phyloP scores from a whole-genome alignment of 306 rosid genomes.

The Fragaria iinumae region DNA sequence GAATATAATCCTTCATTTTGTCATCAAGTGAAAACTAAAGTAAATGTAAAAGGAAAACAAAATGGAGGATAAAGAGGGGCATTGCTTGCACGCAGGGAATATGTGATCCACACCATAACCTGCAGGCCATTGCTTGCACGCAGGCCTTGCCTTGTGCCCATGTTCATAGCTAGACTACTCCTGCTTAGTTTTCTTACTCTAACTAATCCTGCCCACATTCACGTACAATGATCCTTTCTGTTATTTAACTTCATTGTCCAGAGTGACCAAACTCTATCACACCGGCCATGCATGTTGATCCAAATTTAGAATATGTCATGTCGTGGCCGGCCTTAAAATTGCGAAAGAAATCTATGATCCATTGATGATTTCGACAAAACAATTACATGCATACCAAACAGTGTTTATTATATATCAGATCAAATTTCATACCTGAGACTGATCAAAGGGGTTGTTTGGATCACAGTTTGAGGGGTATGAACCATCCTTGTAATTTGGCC shows the following conservation, averaged over 20 bases:
- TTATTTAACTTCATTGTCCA: background rate
- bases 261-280: background rate
- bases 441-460: conserved; percentile 63
- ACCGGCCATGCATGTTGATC: background rate
- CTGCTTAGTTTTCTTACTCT: too few species aligned
- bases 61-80: background rate
- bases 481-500: conserved; percentile 75
- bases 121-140: background rate
- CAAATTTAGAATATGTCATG: background rate
- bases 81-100: conserved; percentile 9
- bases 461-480: conserved; percentile 72
- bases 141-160: background rate
- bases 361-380: conserved; percentile 4
- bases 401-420: background rate
- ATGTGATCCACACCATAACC: background rate
- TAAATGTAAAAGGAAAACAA: background rate
- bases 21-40: background rate
- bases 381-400: background rate
- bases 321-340: background rate
- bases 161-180: background rate
- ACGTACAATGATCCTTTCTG: background rate
- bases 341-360: background rate
- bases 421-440: conserved; percentile 40
- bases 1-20: background rate
- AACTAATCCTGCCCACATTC: background rate